Conservation (phyloP, 768 basidiomycete species). For the Sarcodon sp. region DNA sequence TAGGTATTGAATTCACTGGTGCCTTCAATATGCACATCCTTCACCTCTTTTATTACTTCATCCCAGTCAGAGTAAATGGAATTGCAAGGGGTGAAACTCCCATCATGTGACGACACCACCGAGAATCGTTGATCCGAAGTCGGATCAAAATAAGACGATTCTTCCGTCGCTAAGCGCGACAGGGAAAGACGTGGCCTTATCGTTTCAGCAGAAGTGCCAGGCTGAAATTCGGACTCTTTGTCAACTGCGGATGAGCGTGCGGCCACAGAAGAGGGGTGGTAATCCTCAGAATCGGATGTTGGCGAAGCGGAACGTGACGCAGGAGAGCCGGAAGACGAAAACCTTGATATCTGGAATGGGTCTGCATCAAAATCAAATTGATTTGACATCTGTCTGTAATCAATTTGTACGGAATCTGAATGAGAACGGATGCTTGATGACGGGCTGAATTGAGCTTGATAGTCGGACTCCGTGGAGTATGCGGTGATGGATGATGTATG, state of each 20-base stretch:
- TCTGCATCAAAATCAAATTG: background rate
- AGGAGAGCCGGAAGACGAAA: background rate
- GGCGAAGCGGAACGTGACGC: background rate
- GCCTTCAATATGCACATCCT: no score
- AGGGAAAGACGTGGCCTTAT: constrained; percentile 19
- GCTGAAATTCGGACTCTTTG: constrained; percentile 18
- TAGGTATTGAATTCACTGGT: constrained; percentile 1
- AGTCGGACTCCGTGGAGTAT: background rate
- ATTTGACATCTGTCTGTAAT: background rate
- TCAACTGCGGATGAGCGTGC: constrained; percentile 4
- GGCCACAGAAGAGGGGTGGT: constrained; percentile 4
- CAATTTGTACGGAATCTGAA: background rate
- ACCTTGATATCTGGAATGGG: no score
- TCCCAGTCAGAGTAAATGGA: no score
- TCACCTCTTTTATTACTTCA: no score
- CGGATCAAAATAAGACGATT: no score
- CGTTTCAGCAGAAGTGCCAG: constrained; percentile 34
- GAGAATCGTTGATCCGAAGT: no score
- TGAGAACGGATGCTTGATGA: background rate
- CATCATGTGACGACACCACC: no score
- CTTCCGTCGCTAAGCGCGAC: no score
- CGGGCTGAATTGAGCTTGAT: background rate
- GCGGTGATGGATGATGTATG: background rate
- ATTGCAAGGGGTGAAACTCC: no score
- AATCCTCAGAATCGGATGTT: background rate